These are phyloP conservation scores for Podospora conica DNA, from an alignment of 495 filamentous ascomycete genomes.

Conservation along the genomic window DNA sequence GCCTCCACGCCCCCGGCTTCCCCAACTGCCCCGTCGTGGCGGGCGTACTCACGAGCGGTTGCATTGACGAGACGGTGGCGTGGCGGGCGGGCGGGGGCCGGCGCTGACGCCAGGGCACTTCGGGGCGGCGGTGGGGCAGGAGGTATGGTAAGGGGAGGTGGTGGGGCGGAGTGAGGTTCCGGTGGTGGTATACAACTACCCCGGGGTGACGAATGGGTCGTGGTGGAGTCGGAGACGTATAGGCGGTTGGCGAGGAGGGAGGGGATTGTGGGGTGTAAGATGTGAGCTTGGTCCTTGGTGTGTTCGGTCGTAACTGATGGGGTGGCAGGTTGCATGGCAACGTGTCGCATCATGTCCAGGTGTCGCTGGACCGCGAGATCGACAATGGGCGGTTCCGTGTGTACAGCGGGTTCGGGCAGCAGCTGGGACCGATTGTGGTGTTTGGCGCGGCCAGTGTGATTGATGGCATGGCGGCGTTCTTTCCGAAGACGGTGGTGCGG, in stretches of 20 bases:
- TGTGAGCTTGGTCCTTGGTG: conserved; percentile 32
- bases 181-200: conserved; percentile 60
- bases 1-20: conserved; percentile 51
- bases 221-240: conserved; percentile 50
- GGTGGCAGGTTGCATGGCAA: conserved; percentile 51
- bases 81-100: conserved; percentile 55
- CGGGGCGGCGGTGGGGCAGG: conserved; percentile 41
- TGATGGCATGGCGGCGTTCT: conserved; percentile 57
- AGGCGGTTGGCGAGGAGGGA: conserved; percentile 46
- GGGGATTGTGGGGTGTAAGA: conserved; percentile 62
- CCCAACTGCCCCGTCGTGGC: conserved; percentile 61
- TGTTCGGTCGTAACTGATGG: not conserved
- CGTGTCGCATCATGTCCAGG: conserved; percentile 54
- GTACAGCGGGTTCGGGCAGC: conserved; percentile 61
- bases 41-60: conserved; percentile 56
- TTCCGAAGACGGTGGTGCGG: conserved; percentile 52
- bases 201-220: conserved; percentile 56
- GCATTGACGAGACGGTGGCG: conserved; percentile 56
- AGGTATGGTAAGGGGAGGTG: conserved; percentile 48
- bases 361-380: conserved; percentile 45
- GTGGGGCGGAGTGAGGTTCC: conserved; percentile 50
- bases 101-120: conserved; percentile 55
- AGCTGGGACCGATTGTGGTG: conserved; percentile 53
- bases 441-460: conserved; percentile 58
- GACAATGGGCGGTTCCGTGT: conserved; percentile 50